phyloP scores from a whole-genome alignment of 768 basidiomycete genomes.

The Boletus bicolor region DNA sequence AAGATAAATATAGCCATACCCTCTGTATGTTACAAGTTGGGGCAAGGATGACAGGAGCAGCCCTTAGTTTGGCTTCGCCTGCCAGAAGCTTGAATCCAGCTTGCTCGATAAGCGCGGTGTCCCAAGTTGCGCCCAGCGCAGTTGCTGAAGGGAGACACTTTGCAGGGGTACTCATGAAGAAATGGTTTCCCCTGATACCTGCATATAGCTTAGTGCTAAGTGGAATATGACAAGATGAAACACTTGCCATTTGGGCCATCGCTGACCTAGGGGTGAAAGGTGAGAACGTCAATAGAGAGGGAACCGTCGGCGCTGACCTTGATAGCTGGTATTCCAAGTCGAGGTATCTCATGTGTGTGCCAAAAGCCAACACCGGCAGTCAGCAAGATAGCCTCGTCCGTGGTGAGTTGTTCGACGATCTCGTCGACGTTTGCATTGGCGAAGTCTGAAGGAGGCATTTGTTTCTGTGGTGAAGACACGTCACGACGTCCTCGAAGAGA shows the following conservation, averaged over 20 bases:
- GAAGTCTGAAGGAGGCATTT: conserved; percentile 69
- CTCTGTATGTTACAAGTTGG: conserved; percentile 87
- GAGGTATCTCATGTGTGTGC: conserved; percentile 64
- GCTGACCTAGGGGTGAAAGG: conserved; percentile 47
- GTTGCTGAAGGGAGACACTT: conserved; percentile 76
- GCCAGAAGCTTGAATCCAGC: conserved; percentile 66
- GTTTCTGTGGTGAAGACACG: background rate
- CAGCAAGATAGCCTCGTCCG: conserved; percentile 70
- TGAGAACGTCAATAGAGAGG: conserved; percentile 13
- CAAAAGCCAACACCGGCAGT: conserved; percentile 76
- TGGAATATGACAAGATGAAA: background rate
- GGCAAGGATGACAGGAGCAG: conserved; percentile 67
- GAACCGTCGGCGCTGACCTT: conserved; percentile 39
- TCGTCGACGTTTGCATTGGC: conserved; percentile 58
- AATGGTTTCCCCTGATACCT: conserved; percentile 67
- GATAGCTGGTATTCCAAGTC: conserved; percentile 67
- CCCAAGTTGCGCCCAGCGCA: conserved; percentile 73
- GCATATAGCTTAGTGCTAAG: background rate
- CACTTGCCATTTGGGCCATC: conserved; percentile 73
- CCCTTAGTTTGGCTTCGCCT: conserved; percentile 65
- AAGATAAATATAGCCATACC: conserved; percentile 33
- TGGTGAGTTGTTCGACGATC: conserved; percentile 62
- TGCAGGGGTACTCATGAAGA: conserved; percentile 79
- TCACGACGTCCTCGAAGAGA: conserved; percentile 5
- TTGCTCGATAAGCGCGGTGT: conserved; percentile 58